Conservation (phyloP, 2,329 filamentous ascomycete genomes). For the Xylariaceae sp. region DNA sequence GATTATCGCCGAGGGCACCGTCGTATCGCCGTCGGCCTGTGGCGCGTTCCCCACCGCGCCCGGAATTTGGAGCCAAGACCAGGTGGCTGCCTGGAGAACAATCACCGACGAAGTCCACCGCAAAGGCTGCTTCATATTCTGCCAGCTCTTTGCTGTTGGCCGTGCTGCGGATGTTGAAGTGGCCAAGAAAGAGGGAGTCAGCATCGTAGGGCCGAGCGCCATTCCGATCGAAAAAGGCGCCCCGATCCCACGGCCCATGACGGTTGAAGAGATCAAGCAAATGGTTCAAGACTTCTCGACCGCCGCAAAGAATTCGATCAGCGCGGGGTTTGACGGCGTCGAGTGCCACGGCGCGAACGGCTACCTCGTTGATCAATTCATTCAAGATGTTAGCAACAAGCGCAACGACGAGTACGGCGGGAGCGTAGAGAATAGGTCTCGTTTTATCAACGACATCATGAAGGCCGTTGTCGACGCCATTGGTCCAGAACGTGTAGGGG, state of each 20-base stretch:
- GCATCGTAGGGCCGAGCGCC: conserved; percentile 40
- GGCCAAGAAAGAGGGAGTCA: conserved; percentile 21
- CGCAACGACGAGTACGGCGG: conserved; percentile 36
- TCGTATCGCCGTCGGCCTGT: conserved; percentile 51
- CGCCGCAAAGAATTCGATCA: conserved; percentile 60
- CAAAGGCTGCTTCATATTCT: conserved; percentile 63
- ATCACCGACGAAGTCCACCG: conserved; percentile 65
- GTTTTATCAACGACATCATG: conserved; percentile 59
- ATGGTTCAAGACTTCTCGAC: conserved; percentile 66
- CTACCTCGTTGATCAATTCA: conserved; percentile 65
- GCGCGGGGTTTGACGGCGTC: conserved; percentile 66
- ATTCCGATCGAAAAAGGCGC: conserved; percentile 38
- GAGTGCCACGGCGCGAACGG: conserved; percentile 61
- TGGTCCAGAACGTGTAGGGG: conserved; percentile 59
- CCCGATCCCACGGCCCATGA: conserved; percentile 64
- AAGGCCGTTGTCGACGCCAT: conserved; percentile 48
- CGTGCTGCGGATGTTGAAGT: conserved; percentile 50
- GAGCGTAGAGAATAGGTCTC: conserved; percentile 33
- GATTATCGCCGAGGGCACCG: conserved; percentile 62
- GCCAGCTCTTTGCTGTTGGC: conserved; percentile 66
- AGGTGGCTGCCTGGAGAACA: conserved; percentile 62
- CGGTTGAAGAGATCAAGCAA: conserved; percentile 67
- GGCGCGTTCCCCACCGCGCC: conserved; percentile 57
- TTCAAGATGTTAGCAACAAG: conserved; percentile 40
- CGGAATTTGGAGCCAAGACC: conserved; percentile 59